Evolutionary conservation across 1,284 basidiomycete genomes (phyloP), one percentile per base, ranked within the genome.

Genomic region (Leccinum pseudoinsigne): DNA sequence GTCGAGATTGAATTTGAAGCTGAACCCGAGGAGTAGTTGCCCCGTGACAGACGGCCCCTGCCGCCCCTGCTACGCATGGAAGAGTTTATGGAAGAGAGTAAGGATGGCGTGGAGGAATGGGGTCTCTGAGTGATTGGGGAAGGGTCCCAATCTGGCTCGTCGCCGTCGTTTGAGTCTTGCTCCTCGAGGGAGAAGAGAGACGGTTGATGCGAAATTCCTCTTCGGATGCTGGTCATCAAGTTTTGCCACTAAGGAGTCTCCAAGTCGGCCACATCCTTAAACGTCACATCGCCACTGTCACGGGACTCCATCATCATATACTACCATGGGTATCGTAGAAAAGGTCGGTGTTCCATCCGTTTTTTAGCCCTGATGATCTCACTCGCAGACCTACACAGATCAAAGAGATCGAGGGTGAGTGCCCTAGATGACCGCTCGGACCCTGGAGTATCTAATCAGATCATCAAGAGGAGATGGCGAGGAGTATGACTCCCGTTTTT

Each of bases 391-490:
- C 26, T 36, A 1, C 31, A 4, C 31, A 94, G 93, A 95, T 96
- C 68, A 95, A 95, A 77, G 93, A 93, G 75, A 95, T 96, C 68
- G 93, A 97, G 84, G 92, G 93, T 94, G 74, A 79, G 72, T 58
- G 14, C n/a, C 50, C 16, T 9, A 36, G 21, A 9, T 2, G 5
- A 26, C 2, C 23, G 9, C 40, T 40, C 16, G 38, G 6, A 38
- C 11, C 5, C 5, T 16, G 10, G 54, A 31, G 56, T 64, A 14
- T 57, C 63, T 72, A 28, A 74, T 57, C 14, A 5, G 60, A 54
- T 26, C 18, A 61, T 61, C 51, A 75, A 95, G 94, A 94, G 88
- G 94, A 96, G 85, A 96, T 97, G 94, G 90, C 93, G 66, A 85
- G 93, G 74, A 84, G 92, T 85, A 64, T 36, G 61, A 51, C 55